A percentile compares a stretch with the other conserved stretches of the same genome.
phyloP scores from a whole-genome alignment of 2,329 filamentous ascomycete genomes.

The Trichophyton schoenleinii region DNA sequence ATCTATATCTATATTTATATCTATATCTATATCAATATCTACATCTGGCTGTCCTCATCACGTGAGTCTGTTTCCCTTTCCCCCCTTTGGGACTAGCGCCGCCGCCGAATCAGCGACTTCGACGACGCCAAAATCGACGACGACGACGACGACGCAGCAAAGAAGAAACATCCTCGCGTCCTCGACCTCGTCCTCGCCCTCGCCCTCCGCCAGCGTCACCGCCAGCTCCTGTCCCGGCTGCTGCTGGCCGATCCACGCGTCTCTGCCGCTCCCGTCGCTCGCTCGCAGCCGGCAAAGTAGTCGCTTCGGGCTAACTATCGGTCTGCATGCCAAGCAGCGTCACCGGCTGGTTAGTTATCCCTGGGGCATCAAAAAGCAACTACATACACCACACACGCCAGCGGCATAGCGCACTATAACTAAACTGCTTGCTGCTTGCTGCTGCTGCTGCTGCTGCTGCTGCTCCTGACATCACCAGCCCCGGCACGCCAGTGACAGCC shows the following conservation, averaged over 20 bases:
- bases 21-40: background rate
- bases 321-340: slow-evolving; percentile 22
- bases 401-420: slow-evolving; percentile 10
- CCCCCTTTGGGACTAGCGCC: background rate
- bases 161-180: background rate
- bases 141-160: background rate
- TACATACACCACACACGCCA: slow-evolving; percentile 5
- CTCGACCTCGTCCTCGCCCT: no score
- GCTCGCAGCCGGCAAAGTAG: background rate
- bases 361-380: slow-evolving; percentile 14
- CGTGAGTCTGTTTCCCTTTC: slow-evolving; percentile 1
- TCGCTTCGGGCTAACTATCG: background rate
- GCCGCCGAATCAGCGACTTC: background rate
- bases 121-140: background rate
- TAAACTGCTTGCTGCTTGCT: no score
- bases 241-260: background rate
- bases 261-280: background rate
- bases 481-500: background rate
- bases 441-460: background rate
- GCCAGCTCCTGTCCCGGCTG: background rate
- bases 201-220: no score
- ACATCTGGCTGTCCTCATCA: background rate
- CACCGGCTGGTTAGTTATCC: slow-evolving; percentile 26
- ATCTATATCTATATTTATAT: background rate
- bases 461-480: slow-evolving; percentile 1